Base-by-base conservation (phyloP, 208 protist species). In the Leishmania aethiopica region DNA sequence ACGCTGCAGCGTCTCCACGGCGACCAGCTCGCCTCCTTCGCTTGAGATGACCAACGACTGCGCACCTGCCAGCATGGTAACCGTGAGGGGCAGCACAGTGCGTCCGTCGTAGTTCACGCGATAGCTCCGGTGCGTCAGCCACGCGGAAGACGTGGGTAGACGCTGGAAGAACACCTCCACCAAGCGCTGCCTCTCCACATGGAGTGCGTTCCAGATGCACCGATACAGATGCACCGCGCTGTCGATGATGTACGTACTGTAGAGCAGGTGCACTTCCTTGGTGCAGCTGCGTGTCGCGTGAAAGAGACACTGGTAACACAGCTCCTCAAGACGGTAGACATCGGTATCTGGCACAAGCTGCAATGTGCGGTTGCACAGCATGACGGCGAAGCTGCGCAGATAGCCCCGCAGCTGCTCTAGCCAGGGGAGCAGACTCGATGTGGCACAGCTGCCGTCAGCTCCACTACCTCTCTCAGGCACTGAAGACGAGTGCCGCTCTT, bases 281-380 rank as follows among this genome's bases (percentile, higher is more conserved):
- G 64, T 81, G 67, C 76, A 81, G 53, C n/a, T 72, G 70, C 88
- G 86, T 1, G 89, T 76, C 5, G 90, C 53, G 32, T 83, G 71
- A 72, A 96, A 94, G 22, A 97, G 77, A 64, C 83, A 88, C 64
- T 93, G 86, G 75, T 91, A 92, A 53, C 87, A 88, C 51, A 96
- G 69, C 53, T 95, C 94, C 84, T 97, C 94, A 2, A 97, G 84
- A 7, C 94, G 92, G 17, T 89, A 77, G 59, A 96, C 60, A 49
- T 96, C 91, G 32, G 82, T 84, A 45, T 89, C 90, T 0, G 57
- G 59, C n/a, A 91, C 88, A 19, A 96, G 77, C 79, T 89, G 70
- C 51, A 94, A 35, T 2, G 84, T 73, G 53, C 75, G 84, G 42
- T 90, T 80, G 78, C 84, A 91, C 25, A 92, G 57, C 37, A 96